Evolutionary conservation across 495 filamentous ascomycete genomes (phyloP).

Genomic region (Aspergillus funiculosus): DNA sequence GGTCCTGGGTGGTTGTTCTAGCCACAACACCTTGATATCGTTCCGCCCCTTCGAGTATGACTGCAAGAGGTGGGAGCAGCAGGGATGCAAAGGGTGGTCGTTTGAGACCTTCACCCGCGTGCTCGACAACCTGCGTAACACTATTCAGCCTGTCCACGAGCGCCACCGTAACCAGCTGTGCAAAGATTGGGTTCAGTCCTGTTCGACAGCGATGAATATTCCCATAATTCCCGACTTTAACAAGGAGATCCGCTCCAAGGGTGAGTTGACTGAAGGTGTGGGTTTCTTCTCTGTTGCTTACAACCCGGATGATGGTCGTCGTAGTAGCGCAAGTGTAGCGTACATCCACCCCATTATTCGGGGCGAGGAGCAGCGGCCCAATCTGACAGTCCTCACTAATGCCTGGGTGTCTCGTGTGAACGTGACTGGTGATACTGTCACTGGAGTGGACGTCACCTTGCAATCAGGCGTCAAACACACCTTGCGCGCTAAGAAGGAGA

Average conservation of each 20-base stretch:
- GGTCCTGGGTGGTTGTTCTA: slow-evolving; percentile 79
- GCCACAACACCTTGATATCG: slow-evolving; percentile 81
- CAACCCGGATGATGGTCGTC: slow-evolving; percentile 71
- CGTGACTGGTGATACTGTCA: slow-evolving; percentile 55
- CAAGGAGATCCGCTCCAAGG: slow-evolving; percentile 60
- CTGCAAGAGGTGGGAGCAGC: slow-evolving; percentile 62
- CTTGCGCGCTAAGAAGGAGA: slow-evolving; percentile 60
- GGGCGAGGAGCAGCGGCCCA: slow-evolving; percentile 67
- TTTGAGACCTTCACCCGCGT: slow-evolving; percentile 72
- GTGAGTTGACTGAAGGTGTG: slow-evolving; percentile 62
- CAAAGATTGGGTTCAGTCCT: slow-evolving; percentile 74
- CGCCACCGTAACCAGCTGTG: slow-evolving; percentile 77
- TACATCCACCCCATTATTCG: slow-evolving; percentile 81
- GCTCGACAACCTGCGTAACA: slow-evolving; percentile 70
- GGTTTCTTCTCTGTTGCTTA: slow-evolving; percentile 83
- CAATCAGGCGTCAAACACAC: slow-evolving; percentile 57
- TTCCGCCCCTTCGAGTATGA: slow-evolving; percentile 82
- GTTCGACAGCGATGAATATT: slow-evolving; percentile 65
- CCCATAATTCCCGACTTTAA: slow-evolving; percentile 79
- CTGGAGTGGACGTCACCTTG: slow-evolving; percentile 59
- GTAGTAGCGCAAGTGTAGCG: slow-evolving; percentile 75
- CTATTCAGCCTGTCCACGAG: slow-evolving; percentile 70
- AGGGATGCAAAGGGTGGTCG: slow-evolving; percentile 71
- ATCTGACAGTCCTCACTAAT: slow-evolving; percentile 73
- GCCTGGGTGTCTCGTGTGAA: slow-evolving; percentile 75